These are phyloP conservation scores for Citrus unshiu DNA, from an alignment of 345 rosid species.

Conservation along the genomic window DNA sequence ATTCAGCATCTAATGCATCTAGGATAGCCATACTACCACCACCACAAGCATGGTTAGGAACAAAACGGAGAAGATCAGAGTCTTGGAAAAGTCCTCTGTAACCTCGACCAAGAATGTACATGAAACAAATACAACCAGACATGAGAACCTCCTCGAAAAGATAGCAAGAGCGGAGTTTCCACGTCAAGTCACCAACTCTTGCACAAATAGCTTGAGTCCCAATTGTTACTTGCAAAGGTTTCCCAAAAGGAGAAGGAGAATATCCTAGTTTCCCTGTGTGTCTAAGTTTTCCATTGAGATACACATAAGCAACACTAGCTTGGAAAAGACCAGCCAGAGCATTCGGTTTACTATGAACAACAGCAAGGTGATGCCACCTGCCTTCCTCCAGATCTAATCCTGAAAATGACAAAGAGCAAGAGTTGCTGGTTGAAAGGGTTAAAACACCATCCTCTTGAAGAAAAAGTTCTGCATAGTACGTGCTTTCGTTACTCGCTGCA, in stretches of 20 bases:
- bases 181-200: constrained; percentile 71
- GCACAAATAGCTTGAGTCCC: constrained; percentile 87
- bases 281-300: constrained; percentile 93
- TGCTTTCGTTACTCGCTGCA: constrained; percentile 62
- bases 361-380: constrained; percentile 99
- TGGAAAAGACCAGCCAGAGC: constrained; percentile 99
- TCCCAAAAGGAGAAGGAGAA: constrained; percentile 96
- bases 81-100: constrained; percentile 98
- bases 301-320: constrained; percentile 95
- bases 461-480: constrained; percentile 87
- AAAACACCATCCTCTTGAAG: constrained; percentile 90
- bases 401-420: constrained; percentile 82
- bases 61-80: constrained; percentile 88
- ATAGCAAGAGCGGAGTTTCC: constrained; percentile 97
- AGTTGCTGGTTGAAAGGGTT: constrained; percentile 96
- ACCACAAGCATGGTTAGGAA: constrained; percentile 98
- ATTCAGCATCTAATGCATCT: constrained; percentile 81
- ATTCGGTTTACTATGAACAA: constrained; percentile 98
- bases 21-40: constrained; percentile 99
- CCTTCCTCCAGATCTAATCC: constrained; percentile 94
- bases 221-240: constrained; percentile 85
- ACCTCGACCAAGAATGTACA: constrained; percentile 98
- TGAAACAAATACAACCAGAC: constrained; percentile 91
- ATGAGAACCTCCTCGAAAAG: constrained; percentile 99
- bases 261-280: constrained; percentile 97